phyloP scores from a whole-genome alignment of 495 filamentous ascomycete species.

The Aspergillus taichungensis region DNA sequence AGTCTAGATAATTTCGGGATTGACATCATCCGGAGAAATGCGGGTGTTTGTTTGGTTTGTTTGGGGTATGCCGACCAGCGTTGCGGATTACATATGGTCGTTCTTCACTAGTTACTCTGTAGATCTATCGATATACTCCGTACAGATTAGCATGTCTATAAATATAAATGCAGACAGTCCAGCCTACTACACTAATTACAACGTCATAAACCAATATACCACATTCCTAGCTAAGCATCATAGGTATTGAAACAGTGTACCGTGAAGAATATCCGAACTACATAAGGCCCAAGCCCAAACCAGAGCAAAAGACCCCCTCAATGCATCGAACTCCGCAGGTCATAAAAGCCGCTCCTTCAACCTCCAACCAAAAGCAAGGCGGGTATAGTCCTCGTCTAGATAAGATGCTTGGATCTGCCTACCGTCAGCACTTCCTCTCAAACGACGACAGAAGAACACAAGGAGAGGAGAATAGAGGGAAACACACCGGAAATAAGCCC shows the following conservation, averaged over 20 bases:
- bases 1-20: conserved; percentile 14
- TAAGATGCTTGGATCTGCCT: conserved; percentile 74
- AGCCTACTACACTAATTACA: too few relatives aligned
- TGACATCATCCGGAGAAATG: conserved; percentile 35
- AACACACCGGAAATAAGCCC: conserved; percentile 86
- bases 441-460: too few relatives aligned
- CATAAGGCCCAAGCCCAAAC: conserved; percentile 14
- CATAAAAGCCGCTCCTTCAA: neutral
- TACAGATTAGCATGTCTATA: too few relatives aligned
- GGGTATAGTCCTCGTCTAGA: conserved; percentile 36
- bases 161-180: too few relatives aligned
- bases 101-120: neutral
- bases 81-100: conserved; percentile 6
- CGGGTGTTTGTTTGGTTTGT: conserved; percentile 27
- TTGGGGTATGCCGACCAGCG: conserved; percentile 21
- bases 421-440: too few relatives aligned
- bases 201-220: too few relatives aligned
- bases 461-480: neutral
- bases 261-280: conserved; percentile 17
- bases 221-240: conserved; percentile 19
- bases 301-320: neutral
- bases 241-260: conserved; percentile 32
- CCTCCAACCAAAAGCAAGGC: neutral
- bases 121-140: too few relatives aligned
- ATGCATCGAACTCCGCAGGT: neutral